These are phyloP conservation scores for Kokia cookei DNA, from an alignment of 441 rosid species.

Conservation along the genomic window DNA sequence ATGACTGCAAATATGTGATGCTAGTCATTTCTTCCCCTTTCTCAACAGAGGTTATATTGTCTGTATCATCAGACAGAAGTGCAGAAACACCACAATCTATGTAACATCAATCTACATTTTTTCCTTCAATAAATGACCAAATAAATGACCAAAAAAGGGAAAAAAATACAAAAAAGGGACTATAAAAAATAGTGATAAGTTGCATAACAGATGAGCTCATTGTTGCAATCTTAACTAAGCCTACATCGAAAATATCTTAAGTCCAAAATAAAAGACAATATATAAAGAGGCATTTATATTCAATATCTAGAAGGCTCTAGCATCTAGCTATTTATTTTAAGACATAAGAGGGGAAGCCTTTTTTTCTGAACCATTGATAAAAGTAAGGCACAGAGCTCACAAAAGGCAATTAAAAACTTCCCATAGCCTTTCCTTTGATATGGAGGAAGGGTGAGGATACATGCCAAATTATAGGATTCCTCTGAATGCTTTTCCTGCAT, in stretches of 20 bases:
- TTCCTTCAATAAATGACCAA: too few relatives aligned
- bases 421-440: conserved; percentile 99
- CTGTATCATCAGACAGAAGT: neutral
- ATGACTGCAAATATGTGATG: neutral
- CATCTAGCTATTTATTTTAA: neutral
- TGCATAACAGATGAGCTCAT: neutral
- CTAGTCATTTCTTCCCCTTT: neutral
- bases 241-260: neutral
- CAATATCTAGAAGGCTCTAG: neutral
- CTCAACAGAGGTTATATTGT: neutral
- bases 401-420: conserved; percentile 93
- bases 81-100: too few relatives aligned
- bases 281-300: neutral
- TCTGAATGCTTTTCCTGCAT: too few relatives aligned
- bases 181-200: too few relatives aligned
- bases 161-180: too few relatives aligned
- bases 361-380: neutral
- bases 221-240: neutral
- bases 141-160: too few relatives aligned
- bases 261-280: neutral
- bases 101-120: too few relatives aligned
- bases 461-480: too few relatives aligned
- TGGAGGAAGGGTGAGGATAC: too few relatives aligned
- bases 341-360: neutral
- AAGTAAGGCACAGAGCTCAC: conserved; percentile 39